A percentile compares a stretch with the other conserved stretches of the same genome.
These are phyloP conservation scores for Neurospora sp. DNA, from an alignment of 495 filamentous ascomycete species.

Conservation along the genomic window DNA sequence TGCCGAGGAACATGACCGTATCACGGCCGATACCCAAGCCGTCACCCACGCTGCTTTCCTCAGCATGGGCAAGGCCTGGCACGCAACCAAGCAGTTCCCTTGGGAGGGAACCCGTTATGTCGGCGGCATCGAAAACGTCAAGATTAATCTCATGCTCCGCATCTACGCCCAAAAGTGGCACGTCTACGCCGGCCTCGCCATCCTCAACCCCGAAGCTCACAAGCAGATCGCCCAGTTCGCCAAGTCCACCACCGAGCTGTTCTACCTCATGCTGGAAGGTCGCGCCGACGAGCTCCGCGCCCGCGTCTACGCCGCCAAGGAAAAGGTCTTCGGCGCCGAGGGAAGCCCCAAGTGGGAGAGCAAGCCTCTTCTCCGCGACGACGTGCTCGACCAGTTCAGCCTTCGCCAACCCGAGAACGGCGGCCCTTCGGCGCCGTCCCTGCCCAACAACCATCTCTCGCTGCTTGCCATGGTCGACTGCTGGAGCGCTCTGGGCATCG, in stretches of 20 bases:
- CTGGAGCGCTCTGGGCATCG: constrained; percentile 86
- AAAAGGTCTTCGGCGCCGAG: constrained; percentile 62
- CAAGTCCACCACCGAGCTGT: constrained; percentile 81
- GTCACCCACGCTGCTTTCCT: constrained; percentile 96
- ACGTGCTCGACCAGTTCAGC: constrained; percentile 79
- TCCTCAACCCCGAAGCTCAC: constrained; percentile 86
- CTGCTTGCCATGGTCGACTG: constrained; percentile 98
- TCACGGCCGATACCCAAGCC: constrained; percentile 95
- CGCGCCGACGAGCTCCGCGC: constrained; percentile 65
- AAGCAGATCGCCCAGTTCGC: constrained; percentile 92
- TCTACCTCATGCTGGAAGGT: constrained; percentile 89
- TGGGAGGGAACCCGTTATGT: constrained; percentile 92
- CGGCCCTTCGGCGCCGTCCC: constrained; percentile 31
- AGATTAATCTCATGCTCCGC: constrained; percentile 93
- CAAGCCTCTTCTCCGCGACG: constrained; percentile 65
- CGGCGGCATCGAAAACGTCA: constrained; percentile 97
- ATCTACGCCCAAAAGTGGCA: constrained; percentile 99
- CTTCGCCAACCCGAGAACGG: constrained; percentile 35
- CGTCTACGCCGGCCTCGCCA: constrained; percentile 94
- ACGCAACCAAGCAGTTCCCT: constrained; percentile 83
- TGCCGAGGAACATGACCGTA: constrained; percentile 81
- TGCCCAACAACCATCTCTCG: constrained; percentile 85
- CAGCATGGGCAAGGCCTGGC: constrained; percentile 95
- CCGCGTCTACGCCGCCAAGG: constrained; percentile 69
- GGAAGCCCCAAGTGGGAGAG: constrained; percentile 37